Evolutionary conservation across 2,329 filamentous ascomycete genomes (phyloP).

Genomic region (Teratosphaeria zuluensis): DNA sequence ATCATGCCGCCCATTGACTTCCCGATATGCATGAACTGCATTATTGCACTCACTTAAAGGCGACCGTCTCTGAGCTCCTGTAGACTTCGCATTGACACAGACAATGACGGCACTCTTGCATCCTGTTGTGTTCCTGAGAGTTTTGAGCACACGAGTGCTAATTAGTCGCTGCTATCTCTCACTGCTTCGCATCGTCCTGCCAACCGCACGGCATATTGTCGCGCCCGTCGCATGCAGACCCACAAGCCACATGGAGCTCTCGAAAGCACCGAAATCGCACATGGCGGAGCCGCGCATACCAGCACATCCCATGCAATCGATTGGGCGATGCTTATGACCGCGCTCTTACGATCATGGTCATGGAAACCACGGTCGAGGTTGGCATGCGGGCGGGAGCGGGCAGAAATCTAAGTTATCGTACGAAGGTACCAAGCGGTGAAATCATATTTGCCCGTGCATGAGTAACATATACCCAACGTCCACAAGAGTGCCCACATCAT

Average conservation of each 20-base stretch:
- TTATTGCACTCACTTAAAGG: too few species aligned
- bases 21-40: background rate
- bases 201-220: background rate
- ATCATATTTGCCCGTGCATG: background rate
- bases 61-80: too few species aligned
- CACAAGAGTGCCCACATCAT: background rate
- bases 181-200: background rate
- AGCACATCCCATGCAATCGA: background rate
- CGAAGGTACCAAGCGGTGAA: background rate
- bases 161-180: background rate
- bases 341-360: background rate
- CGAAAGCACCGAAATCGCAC: background rate
- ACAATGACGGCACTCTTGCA: background rate
- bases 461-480: background rate
- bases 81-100: too few species aligned
- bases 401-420: conserved; percentile 1
- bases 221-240: background rate
- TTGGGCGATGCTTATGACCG: background rate
- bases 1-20: background rate
- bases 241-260: background rate
- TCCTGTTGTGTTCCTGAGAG: background rate
- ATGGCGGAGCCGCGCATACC: background rate
- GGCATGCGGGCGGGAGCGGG: background rate
- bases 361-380: background rate
- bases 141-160: background rate